Percentiles rank a stretch among this genome's conserved stretches.
Conservation (phyloP, 208 protist species). For the Trypanosoma rangeli region DNA sequence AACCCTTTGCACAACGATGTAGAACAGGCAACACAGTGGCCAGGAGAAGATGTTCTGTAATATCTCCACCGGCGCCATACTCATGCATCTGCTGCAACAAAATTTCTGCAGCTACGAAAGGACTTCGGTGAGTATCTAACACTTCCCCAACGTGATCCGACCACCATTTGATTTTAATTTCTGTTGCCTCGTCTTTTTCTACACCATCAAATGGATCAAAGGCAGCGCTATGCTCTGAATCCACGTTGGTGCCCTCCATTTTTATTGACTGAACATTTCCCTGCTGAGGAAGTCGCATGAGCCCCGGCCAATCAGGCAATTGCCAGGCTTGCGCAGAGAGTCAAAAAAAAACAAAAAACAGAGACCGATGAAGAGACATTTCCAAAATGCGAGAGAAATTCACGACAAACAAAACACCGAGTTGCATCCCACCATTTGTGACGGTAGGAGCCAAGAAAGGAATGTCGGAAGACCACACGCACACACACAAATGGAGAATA, state of each 20-base stretch:
- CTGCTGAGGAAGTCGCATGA: not conserved
- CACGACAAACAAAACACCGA: too few relatives aligned
- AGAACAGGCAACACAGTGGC: slow-evolving; percentile 70
- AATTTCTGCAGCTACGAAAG: slow-evolving; percentile 83
- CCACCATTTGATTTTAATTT: slow-evolving; percentile 56
- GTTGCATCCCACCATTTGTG: too few relatives aligned
- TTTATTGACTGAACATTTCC: not conserved
- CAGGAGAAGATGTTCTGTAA: slow-evolving; percentile 56
- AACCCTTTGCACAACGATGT: slow-evolving; percentile 49
- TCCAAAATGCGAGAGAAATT: not conserved
- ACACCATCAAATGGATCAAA: slow-evolving; percentile 72
- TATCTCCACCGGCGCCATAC: slow-evolving; percentile 35
- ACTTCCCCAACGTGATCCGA: slow-evolving; percentile 56
- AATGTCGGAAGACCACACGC: too few relatives aligned
- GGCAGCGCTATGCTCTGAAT: slow-evolving; percentile 42
- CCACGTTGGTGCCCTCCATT: not conserved
- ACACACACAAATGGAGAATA: too few relatives aligned
- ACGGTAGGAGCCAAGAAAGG: too few relatives aligned
- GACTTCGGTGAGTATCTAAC: slow-evolving; percentile 64
- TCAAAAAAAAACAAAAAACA: slow-evolving; percentile 31
- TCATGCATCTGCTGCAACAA: slow-evolving; percentile 63
- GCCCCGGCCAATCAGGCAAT: not conserved
- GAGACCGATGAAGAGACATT: not conserved
- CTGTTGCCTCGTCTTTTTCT: slow-evolving; percentile 42
- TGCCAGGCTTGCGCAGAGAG: not conserved